Percentiles rank a stretch among this genome's conserved stretches.
Conservation (phyloP, 2,329 filamentous ascomycete species). For the Trichoderma guizhouense region DNA sequence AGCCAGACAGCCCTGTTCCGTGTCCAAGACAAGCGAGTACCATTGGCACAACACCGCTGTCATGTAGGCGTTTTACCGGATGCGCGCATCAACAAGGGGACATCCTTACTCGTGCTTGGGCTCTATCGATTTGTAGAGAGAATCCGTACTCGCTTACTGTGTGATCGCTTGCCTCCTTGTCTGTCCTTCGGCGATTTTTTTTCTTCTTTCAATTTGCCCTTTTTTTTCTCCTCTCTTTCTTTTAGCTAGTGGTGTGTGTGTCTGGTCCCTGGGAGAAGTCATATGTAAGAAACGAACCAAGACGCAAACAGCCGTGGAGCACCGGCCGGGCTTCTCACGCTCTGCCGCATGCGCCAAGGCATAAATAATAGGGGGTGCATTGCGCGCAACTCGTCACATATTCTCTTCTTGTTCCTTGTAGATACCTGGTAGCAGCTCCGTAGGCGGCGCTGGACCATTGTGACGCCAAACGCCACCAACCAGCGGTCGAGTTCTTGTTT, state of each 20-base stretch:
- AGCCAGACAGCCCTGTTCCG: not conserved
- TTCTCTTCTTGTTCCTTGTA: not conserved
- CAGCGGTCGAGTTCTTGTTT: not conserved
- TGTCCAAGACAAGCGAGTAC: not conserved
- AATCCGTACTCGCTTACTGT: not conserved
- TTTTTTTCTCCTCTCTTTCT: not conserved
- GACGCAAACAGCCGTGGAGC: not conserved
- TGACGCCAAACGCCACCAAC: constrained; percentile 3
- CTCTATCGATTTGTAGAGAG: not conserved
- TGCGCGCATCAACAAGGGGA: not conserved
- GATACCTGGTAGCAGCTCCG: not conserved
- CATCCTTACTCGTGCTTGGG: not conserved
- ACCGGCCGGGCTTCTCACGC: not conserved
- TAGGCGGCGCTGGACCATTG: not conserved
- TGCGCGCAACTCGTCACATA: not conserved
- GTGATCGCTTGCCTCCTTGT: not conserved
- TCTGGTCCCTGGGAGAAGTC: not conserved
- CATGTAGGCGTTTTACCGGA: not conserved
- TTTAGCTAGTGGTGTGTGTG: not conserved
- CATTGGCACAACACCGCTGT: too few relatives aligned
- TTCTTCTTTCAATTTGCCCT: not conserved
- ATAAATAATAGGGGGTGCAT: not conserved
- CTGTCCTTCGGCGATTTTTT: not conserved
- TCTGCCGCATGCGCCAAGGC: not conserved
- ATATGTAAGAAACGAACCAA: not conserved